phyloP scores from a whole-genome alignment of 2,329 filamentous ascomycete genomes.

The Ophiostoma tasmaniense region DNA sequence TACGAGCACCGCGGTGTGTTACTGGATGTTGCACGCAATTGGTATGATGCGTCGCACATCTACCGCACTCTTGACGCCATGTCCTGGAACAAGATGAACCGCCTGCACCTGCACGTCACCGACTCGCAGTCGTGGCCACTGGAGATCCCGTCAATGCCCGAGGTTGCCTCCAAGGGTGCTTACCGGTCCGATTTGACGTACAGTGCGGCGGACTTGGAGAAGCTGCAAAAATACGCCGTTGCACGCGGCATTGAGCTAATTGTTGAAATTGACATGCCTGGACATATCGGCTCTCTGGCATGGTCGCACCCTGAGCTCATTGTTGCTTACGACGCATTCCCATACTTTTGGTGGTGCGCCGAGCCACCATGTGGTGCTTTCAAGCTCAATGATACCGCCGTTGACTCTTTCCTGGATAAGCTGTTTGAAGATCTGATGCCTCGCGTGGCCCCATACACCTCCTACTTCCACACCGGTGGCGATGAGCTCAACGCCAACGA shows the following conservation, averaged over 20 bases:
- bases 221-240: constrained; percentile 62
- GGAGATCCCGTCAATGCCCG: constrained; percentile 66
- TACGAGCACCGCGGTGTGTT: constrained; percentile 73
- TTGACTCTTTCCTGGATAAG: constrained; percentile 62
- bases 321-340: constrained; percentile 50
- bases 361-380: constrained; percentile 61
- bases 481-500: constrained; percentile 77
- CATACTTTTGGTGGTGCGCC: constrained; percentile 51
- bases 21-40: constrained; percentile 68
- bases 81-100: constrained; percentile 75
- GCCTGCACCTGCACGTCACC: constrained; percentile 71
- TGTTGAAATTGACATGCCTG: constrained; percentile 73
- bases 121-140: constrained; percentile 82
- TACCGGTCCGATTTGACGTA: constrained; percentile 63
- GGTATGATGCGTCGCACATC: constrained; percentile 58
- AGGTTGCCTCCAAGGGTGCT: constrained; percentile 63
- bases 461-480: constrained; percentile 78
- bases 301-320: constrained; percentile 63
- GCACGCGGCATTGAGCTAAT: constrained; percentile 62
- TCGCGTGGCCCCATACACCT: constrained; percentile 56
- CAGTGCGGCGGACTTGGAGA: constrained; percentile 52
- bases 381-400: constrained; percentile 64
- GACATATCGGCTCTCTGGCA: constrained; percentile 62
- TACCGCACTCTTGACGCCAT: constrained; percentile 67
- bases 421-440: constrained; percentile 72